phyloP scores from a whole-genome alignment of 306 rosid genomes.

The Carpinus fangiana region DNA sequence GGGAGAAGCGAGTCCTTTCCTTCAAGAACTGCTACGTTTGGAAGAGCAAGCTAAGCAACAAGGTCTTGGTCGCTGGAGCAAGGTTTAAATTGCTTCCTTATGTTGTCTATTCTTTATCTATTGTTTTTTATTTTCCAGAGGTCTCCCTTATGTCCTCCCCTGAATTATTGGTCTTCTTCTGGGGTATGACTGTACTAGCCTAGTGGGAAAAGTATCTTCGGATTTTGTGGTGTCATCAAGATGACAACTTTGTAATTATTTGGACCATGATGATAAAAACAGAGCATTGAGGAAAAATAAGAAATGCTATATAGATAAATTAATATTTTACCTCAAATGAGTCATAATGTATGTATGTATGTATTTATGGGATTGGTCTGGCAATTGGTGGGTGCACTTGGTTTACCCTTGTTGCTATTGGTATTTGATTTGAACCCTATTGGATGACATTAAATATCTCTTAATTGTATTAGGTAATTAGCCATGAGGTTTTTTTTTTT shows the following conservation, averaged over 20 bases:
- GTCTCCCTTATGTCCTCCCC: background rate
- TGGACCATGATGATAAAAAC: background rate
- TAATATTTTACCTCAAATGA: background rate
- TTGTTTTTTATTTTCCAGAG: background rate
- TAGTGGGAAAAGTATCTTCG: background rate
- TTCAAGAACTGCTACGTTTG: conserved; percentile 67
- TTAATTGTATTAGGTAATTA: background rate
- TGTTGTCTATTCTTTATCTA: background rate
- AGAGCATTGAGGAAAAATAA: background rate
- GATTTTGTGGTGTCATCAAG: background rate
- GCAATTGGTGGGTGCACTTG: background rate
- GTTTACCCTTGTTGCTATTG: background rate
- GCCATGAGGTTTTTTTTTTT: background rate
- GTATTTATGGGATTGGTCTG: background rate
- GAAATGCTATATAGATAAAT: background rate
- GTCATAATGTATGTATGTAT: background rate
- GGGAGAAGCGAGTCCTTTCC: conserved; percentile 87
- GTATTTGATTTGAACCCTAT: conserved; percentile 21
- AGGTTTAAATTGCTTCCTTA: conserved; percentile 38
- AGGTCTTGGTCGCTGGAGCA: conserved; percentile 94
- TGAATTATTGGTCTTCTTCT: background rate
- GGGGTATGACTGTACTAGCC: background rate
- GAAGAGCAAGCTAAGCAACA: conserved; percentile 91
- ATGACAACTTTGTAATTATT: background rate
- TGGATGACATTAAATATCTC: background rate